Conservation (phyloP, 306 rosid genomes). For the Crotalaria pallida region DNA sequence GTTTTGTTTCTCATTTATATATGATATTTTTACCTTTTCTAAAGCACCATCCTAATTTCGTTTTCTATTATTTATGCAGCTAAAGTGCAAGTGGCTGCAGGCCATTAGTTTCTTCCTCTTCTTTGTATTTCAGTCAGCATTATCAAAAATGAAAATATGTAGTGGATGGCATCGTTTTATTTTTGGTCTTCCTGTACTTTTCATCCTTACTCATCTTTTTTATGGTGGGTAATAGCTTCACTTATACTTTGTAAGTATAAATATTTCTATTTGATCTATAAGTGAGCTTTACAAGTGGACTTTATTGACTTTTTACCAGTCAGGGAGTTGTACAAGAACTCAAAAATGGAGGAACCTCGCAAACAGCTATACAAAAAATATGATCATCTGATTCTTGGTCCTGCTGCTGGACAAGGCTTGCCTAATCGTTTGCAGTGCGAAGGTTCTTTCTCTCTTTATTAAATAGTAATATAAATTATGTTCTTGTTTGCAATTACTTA, state of each 20-base stretch:
- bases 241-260: neutral
- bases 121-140: constrained; percentile 7
- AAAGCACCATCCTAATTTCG: constrained; percentile 6
- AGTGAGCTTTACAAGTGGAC: neutral
- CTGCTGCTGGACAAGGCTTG: constrained; percentile 89
- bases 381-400: constrained; percentile 81
- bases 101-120: neutral
- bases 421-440: constrained; percentile 79
- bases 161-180: constrained; percentile 64
- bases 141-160: constrained; percentile 50
- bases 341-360: constrained; percentile 35
- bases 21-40: neutral
- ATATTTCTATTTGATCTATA: neutral
- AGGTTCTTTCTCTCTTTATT: constrained; percentile 36
- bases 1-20: neutral
- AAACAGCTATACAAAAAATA: constrained; percentile 49
- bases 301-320: constrained; percentile 36
- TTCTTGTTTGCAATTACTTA: too few relatives aligned
- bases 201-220: constrained; percentile 59
- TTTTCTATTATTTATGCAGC: constrained; percentile 20
- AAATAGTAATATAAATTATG: neutral
- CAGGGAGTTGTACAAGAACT: constrained; percentile 47
- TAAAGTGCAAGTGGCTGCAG: constrained; percentile 2
- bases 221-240: constrained; percentile 39
- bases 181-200: constrained; percentile 53